Evolutionary conservation across 1,284 basidiomycete species (phyloP).

Genomic region (Rhodotorula sp.): DNA sequence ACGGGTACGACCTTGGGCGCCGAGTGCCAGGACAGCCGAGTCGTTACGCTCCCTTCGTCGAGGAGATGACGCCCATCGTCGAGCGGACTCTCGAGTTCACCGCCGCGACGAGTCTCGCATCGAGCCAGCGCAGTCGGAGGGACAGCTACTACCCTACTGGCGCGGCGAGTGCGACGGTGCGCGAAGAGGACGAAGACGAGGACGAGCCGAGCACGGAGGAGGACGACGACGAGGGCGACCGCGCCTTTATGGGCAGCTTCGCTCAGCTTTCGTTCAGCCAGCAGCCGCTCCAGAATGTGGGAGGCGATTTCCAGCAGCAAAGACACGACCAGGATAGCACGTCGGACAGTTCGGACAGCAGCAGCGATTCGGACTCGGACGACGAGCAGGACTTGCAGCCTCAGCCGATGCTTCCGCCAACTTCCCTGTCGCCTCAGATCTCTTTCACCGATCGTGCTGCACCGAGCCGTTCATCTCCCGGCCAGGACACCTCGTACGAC

Average conservation of each 20-base stretch:
- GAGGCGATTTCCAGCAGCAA: slow-evolving; percentile 19
- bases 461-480: background rate
- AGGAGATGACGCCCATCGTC: slow-evolving; percentile 91
- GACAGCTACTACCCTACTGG: slow-evolving; percentile 24
- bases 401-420: background rate
- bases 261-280: background rate
- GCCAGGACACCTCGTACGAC: slow-evolving; percentile 21
- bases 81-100: slow-evolving; percentile 87
- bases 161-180: slow-evolving; percentile 6
- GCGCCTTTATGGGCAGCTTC: slow-evolving; percentile 26
- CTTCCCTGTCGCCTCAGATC: background rate
- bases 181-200: slow-evolving; percentile 36
- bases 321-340: slow-evolving; percentile 15
- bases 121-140: slow-evolving; percentile 20
- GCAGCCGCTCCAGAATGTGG: background rate
- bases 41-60: slow-evolving; percentile 42
- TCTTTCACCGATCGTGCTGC: background rate
- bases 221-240: slow-evolving; percentile 42
- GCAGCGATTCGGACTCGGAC: slow-evolving; percentile 16
- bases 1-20: slow-evolving; percentile 34
- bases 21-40: slow-evolving; percentile 18
- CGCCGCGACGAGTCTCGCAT: slow-evolving; percentile 41
- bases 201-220: slow-evolving; percentile 27
- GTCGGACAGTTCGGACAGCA: slow-evolving; percentile 4
- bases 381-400: slow-evolving; percentile 15